Evolutionary conservation across 805 yeast genomes (phyloP).

Genomic region (Wickerhamomyces xylosicus): DNA sequence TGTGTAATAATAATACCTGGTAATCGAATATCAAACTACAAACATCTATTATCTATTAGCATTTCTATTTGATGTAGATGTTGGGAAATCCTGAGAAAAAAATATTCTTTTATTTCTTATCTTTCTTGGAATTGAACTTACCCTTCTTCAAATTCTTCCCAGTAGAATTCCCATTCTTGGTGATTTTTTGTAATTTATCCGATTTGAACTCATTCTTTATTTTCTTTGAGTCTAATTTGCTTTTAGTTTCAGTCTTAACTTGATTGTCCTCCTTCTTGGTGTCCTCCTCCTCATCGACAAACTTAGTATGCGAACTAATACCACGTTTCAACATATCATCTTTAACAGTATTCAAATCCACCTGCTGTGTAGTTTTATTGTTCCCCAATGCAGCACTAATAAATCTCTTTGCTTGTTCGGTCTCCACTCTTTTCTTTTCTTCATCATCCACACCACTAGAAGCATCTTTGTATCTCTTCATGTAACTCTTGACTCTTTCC

Average conservation of each 20-base stretch:
- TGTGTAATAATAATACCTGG: too few species aligned
- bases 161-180: background rate
- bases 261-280: conserved; percentile 7
- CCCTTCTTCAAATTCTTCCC: background rate
- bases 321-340: conserved; percentile 31
- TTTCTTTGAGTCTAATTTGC: background rate
- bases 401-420: conserved; percentile 34
- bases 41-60: too few species aligned
- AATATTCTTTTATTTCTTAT: too few species aligned
- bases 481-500: conserved; percentile 54
- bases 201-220: background rate
- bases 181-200: background rate
- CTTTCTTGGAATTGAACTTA: background rate
- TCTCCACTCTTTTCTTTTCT: conserved; percentile 15
- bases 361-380: conserved; percentile 10
- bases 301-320: conserved; percentile 45
- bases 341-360: conserved; percentile 10
- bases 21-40: too few species aligned
- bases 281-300: conserved; percentile 20
- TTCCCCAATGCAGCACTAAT: conserved; percentile 35
- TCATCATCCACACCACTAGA: conserved; percentile 13
- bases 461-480: conserved; percentile 36
- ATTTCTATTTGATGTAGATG: too few species aligned
- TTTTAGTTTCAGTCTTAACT: conserved; percentile 2
- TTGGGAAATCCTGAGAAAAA: too few species aligned